Evolutionary conservation across 2,329 filamentous ascomycete species (phyloP), one percentile per base, ranked within the genome.

Genomic region (Trichoderma sp.): DNA sequence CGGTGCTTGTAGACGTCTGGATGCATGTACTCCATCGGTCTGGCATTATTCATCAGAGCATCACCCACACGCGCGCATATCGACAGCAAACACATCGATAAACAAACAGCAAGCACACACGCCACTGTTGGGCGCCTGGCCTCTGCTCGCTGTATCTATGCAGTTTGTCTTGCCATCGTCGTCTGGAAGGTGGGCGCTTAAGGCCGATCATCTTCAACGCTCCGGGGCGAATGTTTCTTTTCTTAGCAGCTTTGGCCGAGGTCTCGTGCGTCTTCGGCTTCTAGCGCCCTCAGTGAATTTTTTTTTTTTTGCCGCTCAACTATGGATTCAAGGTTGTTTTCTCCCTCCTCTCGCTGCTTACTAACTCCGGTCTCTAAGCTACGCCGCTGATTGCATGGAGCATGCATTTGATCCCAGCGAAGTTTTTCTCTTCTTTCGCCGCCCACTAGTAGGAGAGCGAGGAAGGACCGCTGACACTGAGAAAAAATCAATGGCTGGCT

Each of bases 121-220:
- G 60, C 31, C 18, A 35, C 45, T n/a, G n/a, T 33, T 5, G 8
- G 31, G 59, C 60, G n/a, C 31, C n/a, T 21, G 8, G n/a, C 29
- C 9, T n/a, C 6, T 24, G 38, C 6, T 38, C 38, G 11, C 18
- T 62, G 4, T 38, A 16, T 38, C 6, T 16, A 16, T 38, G 35
- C 35, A 38, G 12, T 38, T 27, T 27, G 27, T 35, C 18, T 33
- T 21, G n/a, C 18, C 18, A 14, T 33, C 29, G 8, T 21, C 29
- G 38, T 41, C 18, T 45, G 2, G n/a, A 53, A 53, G 18, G 38
- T 59, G 45, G 71, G 71, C 71, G 62, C 71, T 41, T 74, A 59
- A 24, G 33, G 45, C 18, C 71, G 62, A 72, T 64, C 69, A 64
- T 64, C 38, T 56, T 72, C 59, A 64, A 59, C 59, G 29, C 45